Evolutionary conservation across 2,329 filamentous ascomycete species (phyloP), one percentile per base, ranked within the genome.

Genomic region (Mollisia scopiformis): DNA sequence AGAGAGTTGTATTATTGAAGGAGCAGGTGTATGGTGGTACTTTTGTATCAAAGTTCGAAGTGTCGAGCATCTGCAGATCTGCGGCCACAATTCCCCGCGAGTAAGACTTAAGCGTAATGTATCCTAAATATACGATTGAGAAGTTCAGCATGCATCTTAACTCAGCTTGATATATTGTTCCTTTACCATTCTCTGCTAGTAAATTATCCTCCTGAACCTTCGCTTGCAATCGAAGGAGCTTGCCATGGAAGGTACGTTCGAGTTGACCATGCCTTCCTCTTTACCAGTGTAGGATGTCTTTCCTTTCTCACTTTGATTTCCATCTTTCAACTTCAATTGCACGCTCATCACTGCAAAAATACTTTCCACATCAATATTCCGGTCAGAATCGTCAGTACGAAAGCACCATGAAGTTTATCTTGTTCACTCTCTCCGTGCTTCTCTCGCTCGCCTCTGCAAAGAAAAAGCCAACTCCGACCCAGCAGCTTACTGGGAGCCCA

Each of bases 1-100:
- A 61, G 59, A 25, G 68, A 71, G 35, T 58, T 70, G 57, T 68
- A 66, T 56, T 65, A 65, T 60, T 67, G 47, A 58, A 21, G n/a
- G 39, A 21, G n/a, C 39, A 11, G 10, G 8, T n/a, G 25, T 39
- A 33, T 33, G 49, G 27, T 33, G 41, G 25, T 47, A 27, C 27
- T 16, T 23, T 43, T 47, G 41, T 13, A 49, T 53, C n/a, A 33
- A 52, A 28, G 35, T 23, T 33, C 23, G 30, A 33, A 41, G 35
- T 37, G 13, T 31, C 16, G 43, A 31, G 37, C 50, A 13, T 47
- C 33, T 47, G 28, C 50, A 47, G 5, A 35, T 25, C 27, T 37
- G 49, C 25, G n/a, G 30, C 19, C 21, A 46, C 30, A 41, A 25
- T 51, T 13, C 25, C 23, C 31, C 37, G 30, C 35, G 11, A 51